A percentile compares a stretch with the other conserved stretches of the same genome.
Conservation (phyloP, 2,329 filamentous ascomycete species). For the Leptographium galeiforme region DNA sequence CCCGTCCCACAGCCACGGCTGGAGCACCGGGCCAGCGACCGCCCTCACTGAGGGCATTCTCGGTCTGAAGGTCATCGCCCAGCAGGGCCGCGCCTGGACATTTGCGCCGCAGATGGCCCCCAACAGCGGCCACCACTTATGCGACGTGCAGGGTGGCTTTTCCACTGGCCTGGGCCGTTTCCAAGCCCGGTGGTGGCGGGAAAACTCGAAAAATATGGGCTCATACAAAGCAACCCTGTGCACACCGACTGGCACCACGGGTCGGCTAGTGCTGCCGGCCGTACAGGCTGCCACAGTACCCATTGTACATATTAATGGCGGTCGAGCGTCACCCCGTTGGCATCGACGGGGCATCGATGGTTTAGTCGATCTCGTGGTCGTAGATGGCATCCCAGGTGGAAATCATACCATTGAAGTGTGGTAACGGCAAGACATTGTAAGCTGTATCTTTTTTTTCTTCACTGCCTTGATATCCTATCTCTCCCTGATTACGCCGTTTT, state of each 20-base stretch:
- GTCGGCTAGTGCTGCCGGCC: slow-evolving; percentile 14
- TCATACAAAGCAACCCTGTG: slow-evolving; percentile 13
- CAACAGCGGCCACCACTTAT: not conserved
- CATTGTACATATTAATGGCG: slow-evolving; percentile 13
- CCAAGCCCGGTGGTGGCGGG: slow-evolving; percentile 16
- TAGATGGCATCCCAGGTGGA: not conserved
- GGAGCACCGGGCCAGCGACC: slow-evolving; percentile 27
- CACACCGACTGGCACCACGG: slow-evolving; percentile 15
- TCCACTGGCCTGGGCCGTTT: slow-evolving; percentile 1
- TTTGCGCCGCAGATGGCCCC: slow-evolving; percentile 8
- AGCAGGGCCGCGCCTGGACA: slow-evolving; percentile 4
- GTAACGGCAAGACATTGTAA: not conserved
- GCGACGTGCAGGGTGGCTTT: slow-evolving; percentile 7
- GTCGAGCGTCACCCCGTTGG: slow-evolving; percentile 4
- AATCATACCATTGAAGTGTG: not conserved
- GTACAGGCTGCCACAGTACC: slow-evolving; percentile 5
- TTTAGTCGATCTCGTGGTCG: slow-evolving; percentile 8
- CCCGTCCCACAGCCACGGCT: slow-evolving; percentile 32
- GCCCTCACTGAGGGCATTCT: slow-evolving; percentile 26
- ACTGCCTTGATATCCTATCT: too few relatives aligned
- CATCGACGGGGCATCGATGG: slow-evolving; percentile 4
- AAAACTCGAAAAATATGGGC: not conserved
- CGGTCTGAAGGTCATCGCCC: slow-evolving; percentile 23
- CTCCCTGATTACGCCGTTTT: too few relatives aligned
- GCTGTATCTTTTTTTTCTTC: too few relatives aligned